Base-by-base conservation (phyloP, 768 basidiomycete species). In the Amanita pallidorosea region DNA sequence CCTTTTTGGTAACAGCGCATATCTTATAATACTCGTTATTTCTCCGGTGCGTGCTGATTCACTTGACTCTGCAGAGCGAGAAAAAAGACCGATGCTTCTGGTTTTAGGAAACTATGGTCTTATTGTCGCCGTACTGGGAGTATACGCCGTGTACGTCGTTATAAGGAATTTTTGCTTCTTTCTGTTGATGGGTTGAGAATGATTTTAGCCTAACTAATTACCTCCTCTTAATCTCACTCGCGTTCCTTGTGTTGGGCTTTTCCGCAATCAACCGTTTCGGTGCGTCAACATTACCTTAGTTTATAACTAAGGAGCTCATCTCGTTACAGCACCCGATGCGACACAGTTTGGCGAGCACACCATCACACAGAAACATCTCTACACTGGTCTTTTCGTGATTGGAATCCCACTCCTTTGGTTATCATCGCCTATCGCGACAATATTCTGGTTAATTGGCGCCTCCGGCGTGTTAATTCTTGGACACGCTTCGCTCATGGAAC, bases 371-470 rank as follows among this genome's bases (percentile, higher is more conserved):
- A 90, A 91, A 65, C 78, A 82, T 54, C 79, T 95, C 44, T 98
- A 96, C 72, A 85, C 76, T 36, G 81, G 68, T 37, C 84, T 98
- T 25, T 94, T 98, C 69, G 82, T 92, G 56, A 85, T 96, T 60
- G 94, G 94, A 43, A 73, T 96, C 47, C 92, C 92, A 2, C 73
- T 97, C 45, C 79, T 98, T 53, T 90, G 82, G 80, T 67, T 77
- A 61, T 69, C 86, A 5, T 83, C 83, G 25, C 87, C 88, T 5
- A 70, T 90, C 59, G 66, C 73, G 70, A 87, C 88, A 22, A 80
- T 97, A 68, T 96, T 98, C 77, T 95, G 91, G 90, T 75, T 97
- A 58, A 83, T 95, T 53, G 92, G 93, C 17, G 85, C 88, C 1
- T 92, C 89, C 1, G 75, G 79, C 17, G 74, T 94, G 54, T 70